These are phyloP conservation scores for Sechiopsis laciniata DNA, from an alignment of 306 rosid species.

Conservation along the genomic window DNA sequence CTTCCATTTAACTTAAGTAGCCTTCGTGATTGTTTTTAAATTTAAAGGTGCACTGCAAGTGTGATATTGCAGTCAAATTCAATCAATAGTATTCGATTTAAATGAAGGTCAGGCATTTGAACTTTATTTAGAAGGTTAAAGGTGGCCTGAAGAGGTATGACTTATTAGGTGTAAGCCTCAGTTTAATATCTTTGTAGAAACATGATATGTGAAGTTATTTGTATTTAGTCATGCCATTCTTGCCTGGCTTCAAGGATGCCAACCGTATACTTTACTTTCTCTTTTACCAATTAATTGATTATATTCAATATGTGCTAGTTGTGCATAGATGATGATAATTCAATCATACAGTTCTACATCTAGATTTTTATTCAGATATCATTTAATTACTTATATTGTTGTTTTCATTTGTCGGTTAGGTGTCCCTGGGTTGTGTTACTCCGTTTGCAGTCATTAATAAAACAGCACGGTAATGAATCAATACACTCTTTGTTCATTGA, in stretches of 20 bases:
- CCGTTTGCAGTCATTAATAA: slow-evolving; percentile 84
- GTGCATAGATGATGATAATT: background rate
- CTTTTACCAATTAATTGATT: background rate
- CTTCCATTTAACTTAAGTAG: background rate
- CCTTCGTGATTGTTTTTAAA: background rate
- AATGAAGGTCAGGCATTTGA: background rate
- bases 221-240: background rate
- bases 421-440: slow-evolving; percentile 79
- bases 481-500: background rate
- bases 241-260: background rate
- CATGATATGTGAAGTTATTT: background rate
- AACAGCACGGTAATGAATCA: slow-evolving; percentile 61
- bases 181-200: background rate
- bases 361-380: background rate
- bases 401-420: slow-evolving; percentile 41
- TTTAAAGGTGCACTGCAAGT: background rate
- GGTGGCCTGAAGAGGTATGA: background rate
- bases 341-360: background rate
- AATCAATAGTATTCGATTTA: background rate
- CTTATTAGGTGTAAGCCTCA: background rate
- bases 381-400: background rate
- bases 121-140: background rate
- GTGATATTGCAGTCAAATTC: background rate
- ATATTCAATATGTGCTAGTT: background rate
- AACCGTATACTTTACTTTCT: background rate